A percentile compares a stretch with the other conserved stretches of the same genome.
Evolutionary conservation across 169 alveolate species (phyloP).

Genomic region (Plasmodium relictum): DNA sequence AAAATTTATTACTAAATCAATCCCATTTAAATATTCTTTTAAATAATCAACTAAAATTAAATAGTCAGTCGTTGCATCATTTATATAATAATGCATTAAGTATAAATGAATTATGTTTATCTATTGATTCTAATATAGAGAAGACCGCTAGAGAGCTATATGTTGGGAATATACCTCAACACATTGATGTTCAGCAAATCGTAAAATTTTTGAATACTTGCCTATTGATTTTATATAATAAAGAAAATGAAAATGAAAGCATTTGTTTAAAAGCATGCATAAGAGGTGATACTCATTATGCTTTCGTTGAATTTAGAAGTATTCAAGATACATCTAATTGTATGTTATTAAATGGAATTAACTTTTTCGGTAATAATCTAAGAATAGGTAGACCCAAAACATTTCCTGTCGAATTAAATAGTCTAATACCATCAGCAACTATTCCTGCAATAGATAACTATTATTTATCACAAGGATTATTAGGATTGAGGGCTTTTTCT

Average conservation of each 20-base stretch:
- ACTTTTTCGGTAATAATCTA: slow-evolving; percentile 76
- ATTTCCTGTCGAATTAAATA: slow-evolving; percentile 75
- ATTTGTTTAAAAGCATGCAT: slow-evolving; percentile 93
- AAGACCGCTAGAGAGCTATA: slow-evolving; percentile 88
- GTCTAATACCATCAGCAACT: slow-evolving; percentile 80
- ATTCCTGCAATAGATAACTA: slow-evolving; percentile 44
- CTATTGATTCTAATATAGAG: slow-evolving; percentile 53
- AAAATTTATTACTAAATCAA: slow-evolving; percentile 14
- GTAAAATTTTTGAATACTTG: slow-evolving; percentile 85
- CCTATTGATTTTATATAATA: slow-evolving; percentile 86
- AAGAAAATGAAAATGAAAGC: slow-evolving; percentile 41
- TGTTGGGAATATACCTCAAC: slow-evolving; percentile 88
- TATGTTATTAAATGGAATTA: slow-evolving; percentile 83
- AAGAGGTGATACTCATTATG: slow-evolving; percentile 95
- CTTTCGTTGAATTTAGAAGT: slow-evolving; percentile 95
- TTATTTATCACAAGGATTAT: slow-evolving; percentile 65
- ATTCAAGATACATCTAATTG: slow-evolving; percentile 93
- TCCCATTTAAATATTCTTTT: slow-evolving; percentile 29
- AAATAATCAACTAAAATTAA: slow-evolving; percentile 24
- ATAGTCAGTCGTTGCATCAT: slow-evolving; percentile 21
- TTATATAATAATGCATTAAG: slow-evolving; percentile 30
- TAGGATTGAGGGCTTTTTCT: slow-evolving; percentile 58
- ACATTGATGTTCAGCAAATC: slow-evolving; percentile 83
- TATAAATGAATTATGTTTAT: slow-evolving; percentile 12
- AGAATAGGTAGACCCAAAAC: slow-evolving; percentile 87